These are phyloP conservation scores for Hydrangea macrophylla DNA, from an alignment of 148 eudicot species.

Conservation along the genomic window DNA sequence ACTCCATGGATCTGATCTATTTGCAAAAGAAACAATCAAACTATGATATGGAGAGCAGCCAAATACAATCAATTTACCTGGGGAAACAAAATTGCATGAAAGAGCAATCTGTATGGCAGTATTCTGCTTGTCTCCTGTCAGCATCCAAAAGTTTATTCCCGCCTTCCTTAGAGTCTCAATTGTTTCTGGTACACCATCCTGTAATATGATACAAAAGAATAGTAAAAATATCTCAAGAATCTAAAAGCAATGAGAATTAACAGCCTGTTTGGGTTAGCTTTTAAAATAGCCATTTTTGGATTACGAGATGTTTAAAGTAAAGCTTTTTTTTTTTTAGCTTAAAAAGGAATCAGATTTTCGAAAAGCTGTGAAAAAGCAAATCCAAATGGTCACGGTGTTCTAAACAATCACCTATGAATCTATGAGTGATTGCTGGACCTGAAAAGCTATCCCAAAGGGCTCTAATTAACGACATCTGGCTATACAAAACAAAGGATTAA, in stretches of 20 bases:
- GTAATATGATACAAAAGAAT: slow-evolving; percentile 18
- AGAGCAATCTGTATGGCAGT: slow-evolving; percentile 97
- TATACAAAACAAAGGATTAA: not conserved
- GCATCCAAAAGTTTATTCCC: slow-evolving; percentile 99
- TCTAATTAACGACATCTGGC: not conserved
- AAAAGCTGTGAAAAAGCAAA: no score
- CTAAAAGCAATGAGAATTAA: not conserved
- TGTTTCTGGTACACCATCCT: slow-evolving; percentile 97
- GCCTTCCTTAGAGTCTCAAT: slow-evolving; percentile 88
- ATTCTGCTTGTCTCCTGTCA: slow-evolving; percentile 93
- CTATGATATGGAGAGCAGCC: not conserved
- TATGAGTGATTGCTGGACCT: no score
- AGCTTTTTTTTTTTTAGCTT: no score
- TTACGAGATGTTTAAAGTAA: no score
- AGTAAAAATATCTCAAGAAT: not conserved
- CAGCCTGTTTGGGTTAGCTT: no score
- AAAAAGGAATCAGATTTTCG: no score
- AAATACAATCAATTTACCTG: slow-evolving; percentile 45
- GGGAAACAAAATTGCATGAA: slow-evolving; percentile 92
- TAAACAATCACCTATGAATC: no score
- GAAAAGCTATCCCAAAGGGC: no score
- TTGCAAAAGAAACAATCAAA: not conserved
- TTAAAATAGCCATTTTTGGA: no score
- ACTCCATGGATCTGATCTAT: no score
- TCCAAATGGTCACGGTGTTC: no score